These are phyloP conservation scores for Trichoderma guizhouense DNA, from an alignment of 2,329 filamentous ascomycete genomes.

Conservation along the genomic window DNA sequence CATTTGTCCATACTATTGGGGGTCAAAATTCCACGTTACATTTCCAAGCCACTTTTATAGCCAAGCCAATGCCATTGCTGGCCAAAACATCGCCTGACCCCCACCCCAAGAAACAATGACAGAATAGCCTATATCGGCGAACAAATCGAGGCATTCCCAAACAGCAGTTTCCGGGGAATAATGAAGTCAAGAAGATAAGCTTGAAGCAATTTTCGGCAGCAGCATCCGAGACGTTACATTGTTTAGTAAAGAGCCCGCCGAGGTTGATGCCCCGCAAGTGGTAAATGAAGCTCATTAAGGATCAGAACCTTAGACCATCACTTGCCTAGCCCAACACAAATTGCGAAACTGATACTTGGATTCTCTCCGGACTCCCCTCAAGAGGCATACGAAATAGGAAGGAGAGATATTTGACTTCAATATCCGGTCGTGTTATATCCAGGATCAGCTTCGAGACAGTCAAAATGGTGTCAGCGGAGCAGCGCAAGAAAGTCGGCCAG, in stretches of 20 bases:
- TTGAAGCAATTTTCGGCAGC: neutral
- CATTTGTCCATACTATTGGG: neutral
- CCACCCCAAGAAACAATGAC: neutral
- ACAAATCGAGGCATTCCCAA: neutral
- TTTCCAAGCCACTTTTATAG: neutral
- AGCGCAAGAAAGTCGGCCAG: slow-evolving; percentile 20
- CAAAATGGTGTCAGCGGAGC: slow-evolving; percentile 19
- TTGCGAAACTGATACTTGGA: neutral
- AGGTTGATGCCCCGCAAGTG: neutral
- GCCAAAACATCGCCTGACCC: neutral
- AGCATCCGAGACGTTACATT: slow-evolving; percentile 14
- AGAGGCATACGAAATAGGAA: neutral
- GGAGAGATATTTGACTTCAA: neutral
- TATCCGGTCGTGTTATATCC: fast-evolving
- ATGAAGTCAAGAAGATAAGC: neutral
- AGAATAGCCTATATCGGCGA: slow-evolving; percentile 1
- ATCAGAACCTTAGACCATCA: neutral
- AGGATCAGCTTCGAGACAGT: neutral
- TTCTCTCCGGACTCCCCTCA: neutral
- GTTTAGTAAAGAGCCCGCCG: neutral
- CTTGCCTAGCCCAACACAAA: neutral
- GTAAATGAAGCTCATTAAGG: neutral
- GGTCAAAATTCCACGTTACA: slow-evolving; percentile 15
- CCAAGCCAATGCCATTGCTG: neutral
- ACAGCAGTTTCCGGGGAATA: neutral